Evolutionary conservation across 2,329 filamentous ascomycete species (phyloP).

Genomic region (Chaetomium olivaceum): DNA sequence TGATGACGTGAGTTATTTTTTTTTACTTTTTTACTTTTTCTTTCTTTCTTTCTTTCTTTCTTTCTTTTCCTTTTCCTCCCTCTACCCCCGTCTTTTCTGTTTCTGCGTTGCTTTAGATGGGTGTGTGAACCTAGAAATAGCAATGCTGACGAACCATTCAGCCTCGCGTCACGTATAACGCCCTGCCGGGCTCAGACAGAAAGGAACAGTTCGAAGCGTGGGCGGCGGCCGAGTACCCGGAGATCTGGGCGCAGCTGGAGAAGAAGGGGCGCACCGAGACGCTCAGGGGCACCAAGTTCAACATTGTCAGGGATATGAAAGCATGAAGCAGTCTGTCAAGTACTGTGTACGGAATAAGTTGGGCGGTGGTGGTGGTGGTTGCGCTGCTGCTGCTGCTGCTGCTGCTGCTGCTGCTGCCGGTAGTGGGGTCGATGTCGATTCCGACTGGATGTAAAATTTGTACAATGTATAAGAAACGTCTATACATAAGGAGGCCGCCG

Average conservation of each 20-base stretch:
- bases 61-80: background rate
- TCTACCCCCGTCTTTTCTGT: background rate
- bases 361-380: background rate
- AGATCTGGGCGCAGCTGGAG: slow-evolving; percentile 67
- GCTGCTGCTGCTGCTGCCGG: too few relatives aligned
- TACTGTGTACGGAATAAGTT: background rate
- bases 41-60: background rate
- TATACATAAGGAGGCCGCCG: background rate
- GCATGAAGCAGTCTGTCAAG: slow-evolving; percentile 40
- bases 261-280: slow-evolving; percentile 51
- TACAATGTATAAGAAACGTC: slow-evolving; percentile 20
- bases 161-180: slow-evolving; percentile 75
- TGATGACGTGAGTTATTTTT: slow-evolving; percentile 67
- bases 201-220: slow-evolving; percentile 73
- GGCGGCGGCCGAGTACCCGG: slow-evolving; percentile 68
- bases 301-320: slow-evolving; percentile 50
- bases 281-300: slow-evolving; percentile 50
- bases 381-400: too few relatives aligned
- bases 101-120: background rate
- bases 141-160: slow-evolving; percentile 38
- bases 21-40: background rate
- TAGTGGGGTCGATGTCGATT: background rate
- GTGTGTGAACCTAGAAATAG: too few relatives aligned
- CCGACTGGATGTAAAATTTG: slow-evolving; percentile 14
- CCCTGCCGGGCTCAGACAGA: slow-evolving; percentile 62